Percentiles rank a stretch among this genome's conserved stretches.
Evolutionary conservation across 2,329 filamentous ascomycete species (phyloP).

Genomic region (Fusarium nisikadoi): DNA sequence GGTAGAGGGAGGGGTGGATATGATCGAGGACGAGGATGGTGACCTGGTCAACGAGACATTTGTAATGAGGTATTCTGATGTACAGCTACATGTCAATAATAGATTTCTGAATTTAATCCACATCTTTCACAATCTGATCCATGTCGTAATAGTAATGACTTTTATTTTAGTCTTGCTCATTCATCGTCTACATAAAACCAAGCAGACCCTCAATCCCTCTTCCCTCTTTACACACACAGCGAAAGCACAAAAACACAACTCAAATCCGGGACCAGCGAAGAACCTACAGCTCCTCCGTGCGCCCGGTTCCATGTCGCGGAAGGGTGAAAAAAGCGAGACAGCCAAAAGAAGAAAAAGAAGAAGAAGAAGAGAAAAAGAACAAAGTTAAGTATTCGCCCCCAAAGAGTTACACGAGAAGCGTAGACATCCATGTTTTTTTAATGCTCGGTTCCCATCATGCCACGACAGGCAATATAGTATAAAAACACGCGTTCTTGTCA

Average conservation of each 20-base stretch:
- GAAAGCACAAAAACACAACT: constrained; percentile 19
- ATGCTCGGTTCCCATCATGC: constrained; percentile 12
- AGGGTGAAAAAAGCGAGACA: not conserved
- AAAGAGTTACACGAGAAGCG: constrained; percentile 43
- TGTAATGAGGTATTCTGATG: not conserved
- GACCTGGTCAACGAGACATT: not conserved
- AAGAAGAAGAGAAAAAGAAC: constrained; percentile 22
- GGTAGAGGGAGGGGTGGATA: constrained; percentile 48
- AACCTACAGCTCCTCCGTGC: constrained; percentile 23
- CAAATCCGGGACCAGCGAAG: constrained; percentile 22
- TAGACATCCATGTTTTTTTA: constrained; percentile 37
- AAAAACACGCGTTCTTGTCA: constrained; percentile 3
- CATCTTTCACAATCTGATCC: not conserved
- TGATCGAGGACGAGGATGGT: constrained; percentile 47
- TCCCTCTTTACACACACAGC: constrained; percentile 18
- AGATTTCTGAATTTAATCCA: not conserved
- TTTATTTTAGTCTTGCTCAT: constrained; percentile 47
- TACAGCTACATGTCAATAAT: not conserved
- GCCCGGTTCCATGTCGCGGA: constrained; percentile 10
- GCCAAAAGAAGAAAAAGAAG: constrained; percentile 30
- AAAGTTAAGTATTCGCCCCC: constrained; percentile 29
- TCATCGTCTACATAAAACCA: constrained; percentile 46
- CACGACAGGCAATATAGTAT: constrained; percentile 17
- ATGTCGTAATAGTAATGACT: constrained; percentile 41
- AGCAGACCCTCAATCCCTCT: constrained; percentile 27